phyloP scores from a whole-genome alignment of 1,284 basidiomycete genomes.

The Ganoderma sinense region DNA sequence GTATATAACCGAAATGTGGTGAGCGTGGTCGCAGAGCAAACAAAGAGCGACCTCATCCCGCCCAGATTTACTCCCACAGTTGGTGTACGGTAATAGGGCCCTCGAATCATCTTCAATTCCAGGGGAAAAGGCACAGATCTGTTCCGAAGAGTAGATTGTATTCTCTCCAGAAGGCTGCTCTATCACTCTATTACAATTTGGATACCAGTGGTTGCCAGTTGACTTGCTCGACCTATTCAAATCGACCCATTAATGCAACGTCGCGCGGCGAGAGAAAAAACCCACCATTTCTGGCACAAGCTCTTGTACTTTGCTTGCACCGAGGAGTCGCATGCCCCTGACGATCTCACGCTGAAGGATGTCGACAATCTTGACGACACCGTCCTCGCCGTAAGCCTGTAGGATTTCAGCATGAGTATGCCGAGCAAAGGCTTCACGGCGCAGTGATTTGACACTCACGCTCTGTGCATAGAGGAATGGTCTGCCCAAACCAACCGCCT shows the following conservation, averaged over 20 bases:
- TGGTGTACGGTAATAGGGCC: neutral
- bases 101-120: neutral
- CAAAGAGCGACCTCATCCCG: neutral
- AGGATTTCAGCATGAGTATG: neutral
- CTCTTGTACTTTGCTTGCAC: slow-evolving; percentile 74
- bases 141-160: neutral
- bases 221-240: slow-evolving; percentile 63
- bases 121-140: neutral
- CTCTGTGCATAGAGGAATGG: slow-evolving; percentile 93
- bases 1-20: neutral
- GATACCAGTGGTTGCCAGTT: slow-evolving; percentile 65
- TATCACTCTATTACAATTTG: slow-evolving; percentile 46
- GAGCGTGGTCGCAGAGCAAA: neutral
- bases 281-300: slow-evolving; percentile 83
- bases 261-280: neutral
- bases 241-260: slow-evolving; percentile 2
- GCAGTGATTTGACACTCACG: slow-evolving; percentile 48
- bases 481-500: slow-evolving; percentile 88
- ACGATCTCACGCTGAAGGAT: slow-evolving; percentile 86
- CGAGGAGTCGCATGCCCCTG: slow-evolving; percentile 82
- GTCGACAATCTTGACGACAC: slow-evolving; percentile 77
- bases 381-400: slow-evolving; percentile 84
- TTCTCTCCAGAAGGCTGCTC: neutral
- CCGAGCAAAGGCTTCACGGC: neutral
- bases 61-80: neutral